These are phyloP conservation scores for Lecanoromycetidae sp. DNA, from an alignment of 2,329 filamentous ascomycete species.

Conservation along the genomic window DNA sequence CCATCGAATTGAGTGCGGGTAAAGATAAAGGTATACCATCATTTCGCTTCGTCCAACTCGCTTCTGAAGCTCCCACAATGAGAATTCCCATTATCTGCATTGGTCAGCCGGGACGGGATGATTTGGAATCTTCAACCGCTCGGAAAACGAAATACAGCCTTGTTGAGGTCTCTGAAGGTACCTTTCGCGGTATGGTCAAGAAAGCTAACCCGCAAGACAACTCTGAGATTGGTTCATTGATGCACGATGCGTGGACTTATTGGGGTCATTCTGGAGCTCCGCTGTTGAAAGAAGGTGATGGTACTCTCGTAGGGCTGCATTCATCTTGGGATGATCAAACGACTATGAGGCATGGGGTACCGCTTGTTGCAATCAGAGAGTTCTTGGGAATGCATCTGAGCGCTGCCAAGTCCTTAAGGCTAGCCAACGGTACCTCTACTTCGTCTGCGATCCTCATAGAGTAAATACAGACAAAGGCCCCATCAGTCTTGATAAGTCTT, in stretches of 20 bases:
- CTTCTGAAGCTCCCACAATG: constrained; percentile 12
- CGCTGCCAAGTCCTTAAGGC: too few species aligned
- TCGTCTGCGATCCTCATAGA: too few species aligned
- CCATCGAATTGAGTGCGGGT: constrained; percentile 20
- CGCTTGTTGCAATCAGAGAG: constrained; percentile 37
- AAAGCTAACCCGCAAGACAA: constrained; percentile 39
- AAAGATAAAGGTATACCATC: not conserved
- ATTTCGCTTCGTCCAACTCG: constrained; percentile 19
- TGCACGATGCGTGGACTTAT: constrained; percentile 46
- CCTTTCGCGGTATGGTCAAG: constrained; percentile 29
- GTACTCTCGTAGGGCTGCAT: constrained; percentile 38
- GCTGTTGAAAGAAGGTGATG: constrained; percentile 30
- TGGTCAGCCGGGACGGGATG: constrained; percentile 32
- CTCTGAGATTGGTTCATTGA: constrained; percentile 39
- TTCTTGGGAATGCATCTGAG: too few species aligned
- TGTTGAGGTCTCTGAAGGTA: constrained; percentile 35
- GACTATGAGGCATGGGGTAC: constrained; percentile 39
- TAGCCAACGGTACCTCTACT: too few species aligned
- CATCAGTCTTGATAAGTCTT: too few species aligned
- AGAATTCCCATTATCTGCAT: constrained; percentile 26
- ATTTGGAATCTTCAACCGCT: constrained; percentile 32
- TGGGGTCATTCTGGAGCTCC: constrained; percentile 45
- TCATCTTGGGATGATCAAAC: constrained; percentile 44
- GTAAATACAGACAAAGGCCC: too few species aligned
- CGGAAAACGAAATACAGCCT: constrained; percentile 36